Percentiles rank a stretch among this genome's conserved stretches.
phyloP scores from a whole-genome alignment of 208 protist genomes.

The Borovskyia barvae region DNA sequence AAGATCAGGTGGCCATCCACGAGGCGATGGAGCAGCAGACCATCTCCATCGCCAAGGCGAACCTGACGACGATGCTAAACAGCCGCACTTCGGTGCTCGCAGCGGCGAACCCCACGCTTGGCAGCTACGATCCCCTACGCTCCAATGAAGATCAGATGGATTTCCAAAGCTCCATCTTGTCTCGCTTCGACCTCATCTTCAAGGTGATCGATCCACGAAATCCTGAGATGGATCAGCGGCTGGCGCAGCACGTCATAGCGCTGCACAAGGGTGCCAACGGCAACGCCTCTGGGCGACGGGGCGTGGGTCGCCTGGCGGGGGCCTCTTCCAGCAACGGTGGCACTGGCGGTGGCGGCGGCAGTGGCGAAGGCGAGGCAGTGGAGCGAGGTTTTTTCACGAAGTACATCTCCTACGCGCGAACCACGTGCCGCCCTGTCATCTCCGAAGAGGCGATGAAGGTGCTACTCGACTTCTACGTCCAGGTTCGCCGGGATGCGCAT shows the following conservation, averaged over 20 bases:
- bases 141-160: slow-evolving; percentile 93
- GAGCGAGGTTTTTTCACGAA: slow-evolving; percentile 91
- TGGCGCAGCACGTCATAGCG: slow-evolving; percentile 96
- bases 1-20: slow-evolving; percentile 99
- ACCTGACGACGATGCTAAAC: slow-evolving; percentile 99
- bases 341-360: slow-evolving; percentile 1
- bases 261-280: slow-evolving; percentile 92
- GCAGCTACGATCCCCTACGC: slow-evolving; percentile 90
- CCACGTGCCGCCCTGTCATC: slow-evolving; percentile 90
- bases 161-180: slow-evolving; percentile 99
- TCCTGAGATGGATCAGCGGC: slow-evolving; percentile 88
- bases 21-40: slow-evolving; percentile 99
- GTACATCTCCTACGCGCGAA: slow-evolving; percentile 94
- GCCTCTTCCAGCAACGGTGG: no score
- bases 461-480: slow-evolving; percentile 96
- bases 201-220: slow-evolving; percentile 98
- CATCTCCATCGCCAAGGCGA: slow-evolving; percentile 99
- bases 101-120: slow-evolving; percentile 98
- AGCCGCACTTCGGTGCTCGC: slow-evolving; percentile 98
- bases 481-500: slow-evolving; percentile 85
- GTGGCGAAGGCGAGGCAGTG: slow-evolving; percentile 24
- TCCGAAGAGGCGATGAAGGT: slow-evolving; percentile 89
- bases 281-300: slow-evolving; percentile 13
- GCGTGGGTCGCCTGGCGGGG: slow-evolving; percentile 35
- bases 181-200: slow-evolving; percentile 99